These are phyloP conservation scores for Boehmeria nivea DNA, from an alignment of 306 rosid genomes.

Conservation along the genomic window DNA sequence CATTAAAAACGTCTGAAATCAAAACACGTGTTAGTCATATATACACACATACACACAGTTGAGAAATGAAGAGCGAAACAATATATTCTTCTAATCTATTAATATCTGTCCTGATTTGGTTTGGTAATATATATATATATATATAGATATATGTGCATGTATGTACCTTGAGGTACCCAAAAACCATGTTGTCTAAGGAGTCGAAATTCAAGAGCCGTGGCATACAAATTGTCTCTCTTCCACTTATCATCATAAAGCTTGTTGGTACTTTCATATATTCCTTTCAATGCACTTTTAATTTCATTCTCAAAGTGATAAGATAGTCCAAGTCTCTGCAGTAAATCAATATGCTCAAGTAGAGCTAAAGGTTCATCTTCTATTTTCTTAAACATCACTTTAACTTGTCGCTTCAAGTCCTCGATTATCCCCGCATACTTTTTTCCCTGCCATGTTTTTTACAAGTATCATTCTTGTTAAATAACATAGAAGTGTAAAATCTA, in stretches of 20 bases:
- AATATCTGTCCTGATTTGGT: neutral
- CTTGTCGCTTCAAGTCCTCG: constrained; percentile 4
- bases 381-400: neutral
- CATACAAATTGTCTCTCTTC: constrained; percentile 5
- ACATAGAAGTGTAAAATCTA: no score
- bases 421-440: neutral
- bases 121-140: neutral
- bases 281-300: constrained; percentile 3
- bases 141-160: no score
- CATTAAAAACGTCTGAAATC: constrained; percentile 16
- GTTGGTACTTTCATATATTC: neutral
- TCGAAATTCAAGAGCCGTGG: constrained; percentile 22
- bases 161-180: neutral
- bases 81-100: no score
- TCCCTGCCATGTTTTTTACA: no score
- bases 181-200: neutral
- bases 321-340: constrained; percentile 19
- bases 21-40: no score
- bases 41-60: no score
- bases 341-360: constrained; percentile 19
- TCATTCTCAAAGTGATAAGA: constrained; percentile 21
- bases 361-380: constrained; percentile 3
- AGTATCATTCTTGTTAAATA: no score
- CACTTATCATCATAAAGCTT: neutral
- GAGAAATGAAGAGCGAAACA: no score